Percentiles rank a stretch among this genome's conserved stretches.
These are phyloP conservation scores for Lactarius akahatsu DNA, from an alignment of 768 basidiomycete genomes.

Conservation along the genomic window DNA sequence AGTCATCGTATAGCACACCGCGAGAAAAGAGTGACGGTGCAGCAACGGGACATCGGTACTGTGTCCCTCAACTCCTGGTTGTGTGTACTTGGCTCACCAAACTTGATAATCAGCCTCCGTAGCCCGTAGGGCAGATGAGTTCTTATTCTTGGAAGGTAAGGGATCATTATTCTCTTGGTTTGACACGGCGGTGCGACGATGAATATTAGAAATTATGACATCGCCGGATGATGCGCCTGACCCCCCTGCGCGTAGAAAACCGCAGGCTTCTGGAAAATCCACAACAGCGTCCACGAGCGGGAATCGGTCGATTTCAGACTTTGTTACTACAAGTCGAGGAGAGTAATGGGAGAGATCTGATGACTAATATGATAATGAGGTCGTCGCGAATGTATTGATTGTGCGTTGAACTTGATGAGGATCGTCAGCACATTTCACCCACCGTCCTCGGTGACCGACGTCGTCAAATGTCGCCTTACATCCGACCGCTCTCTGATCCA, in stretches of 20 bases:
- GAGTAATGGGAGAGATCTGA: slow-evolving; percentile 20
- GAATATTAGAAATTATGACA: slow-evolving; percentile 53
- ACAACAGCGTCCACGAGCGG: slow-evolving; percentile 25
- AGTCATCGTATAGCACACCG: slow-evolving; percentile 66
- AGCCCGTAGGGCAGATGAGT: slow-evolving; percentile 69
- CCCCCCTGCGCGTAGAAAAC: slow-evolving; percentile 45
- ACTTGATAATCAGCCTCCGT: slow-evolving; percentile 47
- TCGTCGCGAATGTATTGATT: not conserved
- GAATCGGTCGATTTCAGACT: slow-evolving; percentile 47
- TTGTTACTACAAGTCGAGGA: slow-evolving; percentile 44
- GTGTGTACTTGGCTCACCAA: not conserved
- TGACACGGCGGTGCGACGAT: not conserved
- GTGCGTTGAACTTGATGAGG: slow-evolving; percentile 39
- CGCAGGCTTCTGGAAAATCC: slow-evolving; percentile 35
- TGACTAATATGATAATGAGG: not conserved
- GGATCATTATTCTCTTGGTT: not conserved
- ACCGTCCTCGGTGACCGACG: slow-evolving; percentile 68
- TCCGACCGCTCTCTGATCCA: slow-evolving; percentile 51
- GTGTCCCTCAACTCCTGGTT: not conserved
- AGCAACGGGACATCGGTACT: slow-evolving; percentile 75
- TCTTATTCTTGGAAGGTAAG: slow-evolving; percentile 74
- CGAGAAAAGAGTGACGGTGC: slow-evolving; percentile 73
- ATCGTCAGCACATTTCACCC: slow-evolving; percentile 75
- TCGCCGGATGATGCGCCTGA: slow-evolving; percentile 45
- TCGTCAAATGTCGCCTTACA: slow-evolving; percentile 65